Evolutionary conservation across 331 rosid genomes (phyloP).

Genomic region (Quercus tomentella): DNA sequence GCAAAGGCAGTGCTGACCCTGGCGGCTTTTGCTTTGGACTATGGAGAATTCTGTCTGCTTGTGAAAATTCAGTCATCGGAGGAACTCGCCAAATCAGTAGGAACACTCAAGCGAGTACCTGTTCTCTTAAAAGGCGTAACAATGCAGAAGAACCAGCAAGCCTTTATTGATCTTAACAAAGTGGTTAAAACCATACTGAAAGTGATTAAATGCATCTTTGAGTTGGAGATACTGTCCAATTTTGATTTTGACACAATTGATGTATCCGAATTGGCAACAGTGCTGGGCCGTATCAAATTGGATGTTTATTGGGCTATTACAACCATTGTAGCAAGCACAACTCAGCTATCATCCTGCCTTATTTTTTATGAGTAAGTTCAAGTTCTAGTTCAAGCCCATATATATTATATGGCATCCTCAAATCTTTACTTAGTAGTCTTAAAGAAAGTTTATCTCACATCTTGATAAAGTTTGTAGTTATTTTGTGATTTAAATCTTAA

Average conservation of each 20-base stretch:
- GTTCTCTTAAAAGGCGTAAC: background rate
- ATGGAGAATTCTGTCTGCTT: conserved; percentile 35
- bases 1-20: conserved; percentile 61
- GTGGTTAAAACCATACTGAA: conserved; percentile 24
- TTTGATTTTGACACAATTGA: conserved; percentile 22
- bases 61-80: conserved; percentile 11
- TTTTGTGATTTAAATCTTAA: background rate
- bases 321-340: conserved; percentile 15
- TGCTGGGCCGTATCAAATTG: conserved; percentile 31
- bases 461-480: too few relatives aligned
- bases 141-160: background rate
- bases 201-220: conserved; percentile 38
- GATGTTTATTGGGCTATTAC: conserved; percentile 28
- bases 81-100: conserved; percentile 8
- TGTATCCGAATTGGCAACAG: conserved; percentile 22
- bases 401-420: too few relatives aligned
- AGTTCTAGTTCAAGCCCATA: background rate
- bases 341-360: background rate
- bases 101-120: background rate
- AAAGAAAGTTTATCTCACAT: too few relatives aligned
- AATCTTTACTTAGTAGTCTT: background rate
- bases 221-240: conserved; percentile 40
- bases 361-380: background rate
- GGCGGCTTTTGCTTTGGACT: conserved; percentile 43
- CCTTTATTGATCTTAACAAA: conserved; percentile 18